Conservation (phyloP, 306 rosid species). For the Delonix regia region DNA sequence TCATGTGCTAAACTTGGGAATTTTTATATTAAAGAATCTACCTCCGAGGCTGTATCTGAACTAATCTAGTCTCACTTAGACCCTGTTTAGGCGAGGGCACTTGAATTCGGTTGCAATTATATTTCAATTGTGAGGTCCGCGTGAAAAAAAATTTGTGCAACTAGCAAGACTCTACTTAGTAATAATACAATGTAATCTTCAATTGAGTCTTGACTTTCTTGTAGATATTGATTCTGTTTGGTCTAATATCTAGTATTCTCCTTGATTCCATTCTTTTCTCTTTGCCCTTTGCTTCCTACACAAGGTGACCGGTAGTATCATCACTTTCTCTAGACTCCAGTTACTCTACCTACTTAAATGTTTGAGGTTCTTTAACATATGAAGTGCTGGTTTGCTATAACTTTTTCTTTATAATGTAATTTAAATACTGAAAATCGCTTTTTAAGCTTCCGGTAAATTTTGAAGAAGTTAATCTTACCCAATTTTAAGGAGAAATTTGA, state of each 20-base stretch:
- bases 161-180: not conserved
- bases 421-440: not conserved
- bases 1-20: not conserved
- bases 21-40: not conserved
- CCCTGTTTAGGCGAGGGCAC: not conserved
- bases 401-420: not conserved
- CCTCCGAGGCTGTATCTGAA: not conserved
- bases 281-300: not conserved
- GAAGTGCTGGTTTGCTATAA: not conserved
- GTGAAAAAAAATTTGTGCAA: not conserved
- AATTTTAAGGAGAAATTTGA: not conserved
- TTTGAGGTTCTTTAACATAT: not conserved
- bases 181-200: not conserved
- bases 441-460: not conserved
- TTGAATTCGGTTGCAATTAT: not conserved
- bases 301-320: not conserved
- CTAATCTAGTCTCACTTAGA: not conserved
- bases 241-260: not conserved
- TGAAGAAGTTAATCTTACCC: not conserved
- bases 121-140: not conserved
- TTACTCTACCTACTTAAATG: not conserved
- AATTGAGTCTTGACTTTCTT: not conserved
- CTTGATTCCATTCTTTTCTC: not conserved
- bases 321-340: not conserved
- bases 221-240: not conserved